Evolutionary conservation across 2,329 filamentous ascomycete species (phyloP).

Genomic region (Colletotrichum sp.): DNA sequence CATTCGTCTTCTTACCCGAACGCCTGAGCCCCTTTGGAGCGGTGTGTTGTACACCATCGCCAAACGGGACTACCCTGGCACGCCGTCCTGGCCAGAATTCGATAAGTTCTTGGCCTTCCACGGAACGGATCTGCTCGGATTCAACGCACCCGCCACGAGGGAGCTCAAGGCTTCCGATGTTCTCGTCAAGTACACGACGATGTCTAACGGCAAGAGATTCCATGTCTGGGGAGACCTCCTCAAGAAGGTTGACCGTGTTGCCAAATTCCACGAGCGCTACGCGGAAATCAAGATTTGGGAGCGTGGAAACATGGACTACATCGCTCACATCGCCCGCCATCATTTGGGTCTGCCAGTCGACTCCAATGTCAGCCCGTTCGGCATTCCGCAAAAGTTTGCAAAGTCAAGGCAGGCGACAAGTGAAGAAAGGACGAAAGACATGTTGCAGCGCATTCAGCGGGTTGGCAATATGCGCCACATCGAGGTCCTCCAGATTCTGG

Average conservation of each 20-base stretch:
- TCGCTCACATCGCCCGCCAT: background rate
- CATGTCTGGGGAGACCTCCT: background rate
- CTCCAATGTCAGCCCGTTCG: background rate
- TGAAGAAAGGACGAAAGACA: background rate
- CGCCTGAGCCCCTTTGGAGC: background rate
- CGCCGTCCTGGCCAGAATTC: background rate
- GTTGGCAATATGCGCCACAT: background rate
- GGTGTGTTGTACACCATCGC: background rate
- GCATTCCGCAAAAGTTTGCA: background rate
- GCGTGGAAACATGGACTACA: background rate
- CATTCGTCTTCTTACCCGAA: background rate
- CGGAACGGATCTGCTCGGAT: background rate
- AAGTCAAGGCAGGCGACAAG: background rate
- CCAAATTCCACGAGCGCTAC: background rate
- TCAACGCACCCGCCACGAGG: background rate
- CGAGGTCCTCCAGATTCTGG: background rate
- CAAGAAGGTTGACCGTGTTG: background rate
- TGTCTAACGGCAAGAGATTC: background rate
- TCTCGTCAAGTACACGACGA: background rate
- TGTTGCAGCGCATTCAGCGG: background rate
- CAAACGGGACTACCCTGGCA: background rate
- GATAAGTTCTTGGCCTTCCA: background rate
- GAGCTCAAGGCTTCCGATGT: background rate
- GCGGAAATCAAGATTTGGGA: background rate
- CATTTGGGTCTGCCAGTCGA: background rate